Evolutionary conservation across 1,284 basidiomycete species (phyloP).

Genomic region (Boletus smithii): DNA sequence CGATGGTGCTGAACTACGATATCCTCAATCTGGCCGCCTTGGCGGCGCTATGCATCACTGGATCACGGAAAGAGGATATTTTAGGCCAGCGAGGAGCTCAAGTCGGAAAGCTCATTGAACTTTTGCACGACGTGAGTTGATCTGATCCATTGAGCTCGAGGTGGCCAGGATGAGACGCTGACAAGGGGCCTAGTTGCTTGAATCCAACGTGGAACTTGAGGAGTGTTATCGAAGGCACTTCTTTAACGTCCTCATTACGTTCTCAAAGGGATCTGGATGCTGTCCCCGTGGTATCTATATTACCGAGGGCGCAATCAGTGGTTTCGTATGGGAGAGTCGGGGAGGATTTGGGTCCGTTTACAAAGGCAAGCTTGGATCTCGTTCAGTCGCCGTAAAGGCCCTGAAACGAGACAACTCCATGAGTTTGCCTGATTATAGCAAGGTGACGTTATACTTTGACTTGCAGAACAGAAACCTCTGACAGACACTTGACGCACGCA

Average conservation of each 20-base stretch:
- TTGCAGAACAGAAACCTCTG: not conserved
- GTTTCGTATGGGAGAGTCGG: not conserved
- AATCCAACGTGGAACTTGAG: constrained; percentile 13
- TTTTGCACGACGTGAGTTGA: constrained; percentile 23
- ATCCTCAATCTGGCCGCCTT: constrained; percentile 21
- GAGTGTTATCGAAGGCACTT: constrained; percentile 19
- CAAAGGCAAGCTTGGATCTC: constrained; percentile 16
- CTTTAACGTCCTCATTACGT: constrained; percentile 14
- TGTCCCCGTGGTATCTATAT: constrained; percentile 22
- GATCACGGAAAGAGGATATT: constrained; percentile 5
- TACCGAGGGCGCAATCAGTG: constrained; percentile 1
- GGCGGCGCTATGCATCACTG: constrained; percentile 13
- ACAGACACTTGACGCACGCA: constrained; percentile 1
- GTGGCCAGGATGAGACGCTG: constrained; percentile 1
- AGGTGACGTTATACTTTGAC: constrained; percentile 14
- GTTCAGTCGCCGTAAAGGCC: constrained; percentile 27
- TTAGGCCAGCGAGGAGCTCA: not conserved
- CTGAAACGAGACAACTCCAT: constrained; percentile 1
- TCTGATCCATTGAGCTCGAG: too few species aligned
- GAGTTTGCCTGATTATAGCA: constrained; percentile 7
- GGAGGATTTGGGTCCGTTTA: constrained; percentile 26
- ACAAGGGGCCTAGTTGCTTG: constrained; percentile 22
- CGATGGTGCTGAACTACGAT: constrained; percentile 15
- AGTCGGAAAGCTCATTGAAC: constrained; percentile 14
- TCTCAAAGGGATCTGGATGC: constrained; percentile 16